Conservation (phyloP, 768 basidiomycete genomes). For the Trametes cubensis region DNA sequence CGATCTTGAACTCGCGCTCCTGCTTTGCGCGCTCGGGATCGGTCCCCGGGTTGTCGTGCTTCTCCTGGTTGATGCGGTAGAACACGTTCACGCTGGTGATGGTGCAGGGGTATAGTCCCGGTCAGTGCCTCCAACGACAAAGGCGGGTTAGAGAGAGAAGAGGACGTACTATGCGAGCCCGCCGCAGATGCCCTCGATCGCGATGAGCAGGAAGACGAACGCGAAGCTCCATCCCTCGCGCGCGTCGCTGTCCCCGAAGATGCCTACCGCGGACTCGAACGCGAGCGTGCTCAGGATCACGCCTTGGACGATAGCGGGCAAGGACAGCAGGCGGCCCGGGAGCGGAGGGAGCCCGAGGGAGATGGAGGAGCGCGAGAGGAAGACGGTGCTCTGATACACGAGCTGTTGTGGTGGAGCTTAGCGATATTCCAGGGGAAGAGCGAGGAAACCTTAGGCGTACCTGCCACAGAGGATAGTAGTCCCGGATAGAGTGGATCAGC, state of each 20-base stretch:
- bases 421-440: neutral
- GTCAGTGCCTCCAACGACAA: slow-evolving; percentile 2
- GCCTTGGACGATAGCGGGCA: slow-evolving; percentile 78
- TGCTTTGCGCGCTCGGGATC: slow-evolving; percentile 66
- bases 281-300: slow-evolving; percentile 63
- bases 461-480: slow-evolving; percentile 97
- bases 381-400: slow-evolving; percentile 89
- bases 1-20: slow-evolving; percentile 88
- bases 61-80: slow-evolving; percentile 79
- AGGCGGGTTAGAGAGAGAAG: slow-evolving; percentile 28
- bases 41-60: slow-evolving; percentile 47
- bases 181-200: slow-evolving; percentile 89
- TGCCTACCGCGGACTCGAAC: slow-evolving; percentile 68
- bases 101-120: neutral
- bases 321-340: slow-evolving; percentile 63
- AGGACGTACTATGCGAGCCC: slow-evolving; percentile 83
- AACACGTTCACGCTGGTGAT: slow-evolving; percentile 73
- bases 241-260: slow-evolving; percentile 53
- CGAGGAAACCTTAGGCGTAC: slow-evolving; percentile 41
- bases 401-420: slow-evolving; percentile 46
- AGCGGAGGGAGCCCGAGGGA: slow-evolving; percentile 83
- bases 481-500: slow-evolving; percentile 81
- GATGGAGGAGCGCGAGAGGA: slow-evolving; percentile 89
- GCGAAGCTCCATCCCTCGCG: slow-evolving; percentile 51
- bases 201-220: slow-evolving; percentile 75